Evolutionary conservation across 225 moss, liverwort and hornwort species (phyloP).

Genomic region (Asterella californica): DNA sequence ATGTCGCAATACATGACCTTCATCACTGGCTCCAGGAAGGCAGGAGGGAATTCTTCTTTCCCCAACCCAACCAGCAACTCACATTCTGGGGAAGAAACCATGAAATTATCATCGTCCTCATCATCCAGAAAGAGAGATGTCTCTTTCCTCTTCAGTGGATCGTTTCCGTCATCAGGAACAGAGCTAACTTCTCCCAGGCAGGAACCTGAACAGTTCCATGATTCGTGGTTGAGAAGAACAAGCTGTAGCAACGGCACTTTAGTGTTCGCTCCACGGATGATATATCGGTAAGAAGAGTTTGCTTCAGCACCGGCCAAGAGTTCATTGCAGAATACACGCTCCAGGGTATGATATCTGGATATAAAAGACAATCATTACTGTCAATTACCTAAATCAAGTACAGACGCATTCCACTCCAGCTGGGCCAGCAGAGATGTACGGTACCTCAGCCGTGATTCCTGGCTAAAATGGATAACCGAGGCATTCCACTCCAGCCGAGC

Average conservation of each 20-base stretch:
- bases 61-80: constrained; percentile 17
- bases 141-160: not conserved
- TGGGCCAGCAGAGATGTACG: no score
- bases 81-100: constrained; percentile 15
- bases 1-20: constrained; percentile 74
- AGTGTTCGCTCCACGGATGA: constrained; percentile 62
- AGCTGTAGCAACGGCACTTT: constrained; percentile 65
- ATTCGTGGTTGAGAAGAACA: constrained; percentile 70
- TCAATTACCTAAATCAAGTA: no score
- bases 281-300: constrained; percentile 73
- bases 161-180: constrained; percentile 19
- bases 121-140: not conserved
- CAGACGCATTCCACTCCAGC: no score
- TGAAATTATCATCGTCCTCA: not conserved
- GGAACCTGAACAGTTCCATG: constrained; percentile 59
- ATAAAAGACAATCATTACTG: not conserved
- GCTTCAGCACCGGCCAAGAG: constrained; percentile 54
- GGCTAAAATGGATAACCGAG: no score
- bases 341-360: constrained; percentile 65
- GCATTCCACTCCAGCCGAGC: no score
- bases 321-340: constrained; percentile 73
- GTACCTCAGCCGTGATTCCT: no score
- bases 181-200: constrained; percentile 31
- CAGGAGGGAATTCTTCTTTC: constrained; percentile 25
- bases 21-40: constrained; percentile 55